Evolutionary conservation across 805 yeast species (phyloP), one percentile per base, ranked within the genome.

Genomic region (Teunomyces cretensis): DNA sequence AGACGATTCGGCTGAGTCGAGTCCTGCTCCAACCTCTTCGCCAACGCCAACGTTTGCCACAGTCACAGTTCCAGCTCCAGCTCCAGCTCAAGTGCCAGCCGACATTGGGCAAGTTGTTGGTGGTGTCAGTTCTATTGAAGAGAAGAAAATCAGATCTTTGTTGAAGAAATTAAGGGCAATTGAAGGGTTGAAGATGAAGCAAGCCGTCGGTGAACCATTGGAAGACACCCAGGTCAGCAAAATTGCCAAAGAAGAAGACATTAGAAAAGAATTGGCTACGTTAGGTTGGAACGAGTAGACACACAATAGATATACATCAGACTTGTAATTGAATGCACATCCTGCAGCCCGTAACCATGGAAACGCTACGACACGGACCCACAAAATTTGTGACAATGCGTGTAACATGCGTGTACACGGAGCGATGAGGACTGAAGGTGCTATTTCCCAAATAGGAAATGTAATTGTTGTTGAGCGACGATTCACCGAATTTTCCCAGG

Each of bases 91-190:
- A 2, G 47, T 51, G 4, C 33, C 53, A 46, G 55, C 65, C 13
- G 45, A 54, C 8, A 44, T 51, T 24, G 75, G 78, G 9, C 56
- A 72, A 39, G 79, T 80, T 31, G 72, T 76, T 47, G 86, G 86
- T 19, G 88, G 86, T 35, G 80, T 80, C 17, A 74, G 73, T 30
- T 80, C 88, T 9, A 75, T 88, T 33, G 97, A 92, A 67, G 98
- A 92, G 57, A 94, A 91, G 76, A 90, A 91, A 68, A 84, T 89
- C 52, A 80, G 99, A 64, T 83, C 94, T 27, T 76, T 94, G 63
- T 77, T 91, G 67, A 94, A 94, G 73, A 94, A 94, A 69, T 78
- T 92, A 51, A 80, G 98, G 60, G 97, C 99, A n/a, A 94, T 94
- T 56, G 96, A 91, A 65, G 83, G 82, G 43, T 78, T 94, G 58